Conservation (phyloP, 2,329 filamentous ascomycete genomes). For the Alternaria sp. region DNA sequence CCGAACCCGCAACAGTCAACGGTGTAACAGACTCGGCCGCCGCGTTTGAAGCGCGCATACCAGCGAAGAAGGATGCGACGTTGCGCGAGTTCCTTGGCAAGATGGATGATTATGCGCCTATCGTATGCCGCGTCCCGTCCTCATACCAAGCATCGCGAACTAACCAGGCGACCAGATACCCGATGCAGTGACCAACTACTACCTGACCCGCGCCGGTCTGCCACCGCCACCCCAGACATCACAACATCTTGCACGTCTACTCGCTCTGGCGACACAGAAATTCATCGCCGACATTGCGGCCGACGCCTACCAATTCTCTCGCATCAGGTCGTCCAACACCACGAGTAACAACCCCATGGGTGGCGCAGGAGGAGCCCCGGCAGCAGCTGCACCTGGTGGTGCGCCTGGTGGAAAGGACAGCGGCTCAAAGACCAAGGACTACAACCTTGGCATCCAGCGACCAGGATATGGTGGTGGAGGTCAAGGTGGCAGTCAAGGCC, state of each 20-base stretch:
- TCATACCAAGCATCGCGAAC: constrained; percentile 6
- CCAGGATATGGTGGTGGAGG: constrained; percentile 78
- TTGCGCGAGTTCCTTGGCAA: constrained; percentile 91
- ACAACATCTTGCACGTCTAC: constrained; percentile 86
- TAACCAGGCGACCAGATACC: constrained; percentile 73
- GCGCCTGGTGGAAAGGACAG: constrained; percentile 60
- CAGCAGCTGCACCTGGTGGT: constrained; percentile 63
- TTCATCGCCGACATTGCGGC: constrained; percentile 98
- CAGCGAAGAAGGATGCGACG: constrained; percentile 88
- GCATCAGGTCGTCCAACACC: constrained; percentile 91
- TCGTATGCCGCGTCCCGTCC: constrained; percentile 66
- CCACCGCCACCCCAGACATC: constrained; percentile 92
- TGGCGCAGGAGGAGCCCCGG: constrained; percentile 71
- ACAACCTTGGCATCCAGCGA: constrained; percentile 58
- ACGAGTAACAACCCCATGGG: constrained; percentile 92
- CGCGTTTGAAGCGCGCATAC: constrained; percentile 68
- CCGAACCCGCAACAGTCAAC: constrained; percentile 46
- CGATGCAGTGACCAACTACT: constrained; percentile 97
- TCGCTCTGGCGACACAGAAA: constrained; percentile 97
- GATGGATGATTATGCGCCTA: constrained; percentile 98
- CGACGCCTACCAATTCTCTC: constrained; percentile 96
- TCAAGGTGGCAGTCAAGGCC: constrained; percentile 85
- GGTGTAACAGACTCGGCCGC: constrained; percentile 54
- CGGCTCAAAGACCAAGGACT: constrained; percentile 54
- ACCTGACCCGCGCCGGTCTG: constrained; percentile 93